Evolutionary conservation across 768 basidiomycete species (phyloP).

Genomic region (Exidia glandulosa): DNA sequence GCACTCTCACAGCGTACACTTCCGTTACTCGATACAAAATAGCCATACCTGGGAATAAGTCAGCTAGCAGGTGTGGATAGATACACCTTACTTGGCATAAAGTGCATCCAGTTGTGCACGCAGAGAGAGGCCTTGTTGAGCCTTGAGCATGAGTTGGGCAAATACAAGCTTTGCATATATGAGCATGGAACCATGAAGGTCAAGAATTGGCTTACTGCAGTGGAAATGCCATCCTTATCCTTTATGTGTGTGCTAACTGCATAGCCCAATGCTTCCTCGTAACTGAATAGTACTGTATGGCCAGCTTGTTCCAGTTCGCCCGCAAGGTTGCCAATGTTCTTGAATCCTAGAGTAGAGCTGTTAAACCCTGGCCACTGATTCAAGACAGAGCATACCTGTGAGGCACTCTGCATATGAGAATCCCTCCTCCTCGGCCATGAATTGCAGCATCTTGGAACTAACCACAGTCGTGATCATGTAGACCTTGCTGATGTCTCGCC

Average conservation of each 20-base stretch:
- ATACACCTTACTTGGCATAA: slow-evolving; percentile 12
- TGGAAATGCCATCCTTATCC: slow-evolving; percentile 84
- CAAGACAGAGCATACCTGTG: slow-evolving; percentile 41
- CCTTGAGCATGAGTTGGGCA: slow-evolving; percentile 48
- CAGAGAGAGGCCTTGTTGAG: slow-evolving; percentile 40
- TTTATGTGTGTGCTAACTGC: slow-evolving; percentile 74
- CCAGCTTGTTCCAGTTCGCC: slow-evolving; percentile 52
- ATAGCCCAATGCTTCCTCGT: slow-evolving; percentile 88
- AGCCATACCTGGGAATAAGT: slow-evolving; percentile 37
- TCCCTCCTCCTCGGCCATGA: slow-evolving; percentile 64
- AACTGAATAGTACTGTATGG: slow-evolving; percentile 68
- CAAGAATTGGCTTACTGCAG: slow-evolving; percentile 38
- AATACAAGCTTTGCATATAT: slow-evolving; percentile 51
- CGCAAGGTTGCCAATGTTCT: slow-evolving; percentile 81
- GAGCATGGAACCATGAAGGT: not conserved
- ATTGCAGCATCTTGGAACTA: slow-evolving; percentile 80
- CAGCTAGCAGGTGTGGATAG: slow-evolving; percentile 33
- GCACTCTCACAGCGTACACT: slow-evolving; percentile 36
- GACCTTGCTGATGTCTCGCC: slow-evolving; percentile 37
- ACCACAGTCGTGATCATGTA: slow-evolving; percentile 87
- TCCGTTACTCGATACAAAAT: slow-evolving; percentile 42
- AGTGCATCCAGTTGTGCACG: slow-evolving; percentile 41
- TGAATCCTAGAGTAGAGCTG: slow-evolving; percentile 50
- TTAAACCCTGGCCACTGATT: slow-evolving; percentile 8
- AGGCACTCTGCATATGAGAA: slow-evolving; percentile 80